Base-by-base conservation (phyloP, 108 stramenopile species). In the Nitzschia putrida region DNA sequence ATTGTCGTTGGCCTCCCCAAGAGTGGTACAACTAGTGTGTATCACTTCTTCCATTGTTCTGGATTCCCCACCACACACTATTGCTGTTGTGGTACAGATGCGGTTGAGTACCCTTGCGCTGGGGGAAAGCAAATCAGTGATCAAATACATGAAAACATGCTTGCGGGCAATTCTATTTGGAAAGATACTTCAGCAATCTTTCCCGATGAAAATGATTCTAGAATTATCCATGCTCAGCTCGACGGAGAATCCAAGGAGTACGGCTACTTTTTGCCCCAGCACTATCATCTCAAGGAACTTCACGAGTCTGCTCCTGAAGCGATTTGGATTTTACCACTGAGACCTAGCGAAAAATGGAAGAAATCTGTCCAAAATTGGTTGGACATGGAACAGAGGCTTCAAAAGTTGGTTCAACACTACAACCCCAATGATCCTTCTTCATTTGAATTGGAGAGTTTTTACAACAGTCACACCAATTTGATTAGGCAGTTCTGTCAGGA, bases 241-340 rank as follows among this genome's bases (percentile, higher is more conserved):
- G 76, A 77, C 47, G 76, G 76, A 34, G 76, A 77, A n/a, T 39
- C 41, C 18, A 68, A 61, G 39, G 43, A 45, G 22, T 18, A 25
- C n/a, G 41, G 51, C 2, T 72, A 78, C 65, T 78, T 78, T 67
- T 45, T 78, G 57, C 77, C 77, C 1, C 77, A 78, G 52, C 64
- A 71, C 42, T 78, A 64, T 67, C 53, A 67, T 23, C 29, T 78
- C 13, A 34, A 66, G 10, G 41, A 52, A 34, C 21, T 78, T 1
- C 65, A 78, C 25, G 21, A 39, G 21, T 66, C 61, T 14, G 55
- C 61, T 10, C 77, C 77, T 2, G 55, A 78, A 60, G 70, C 77
- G 2, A 66, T 72, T 29, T 78, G 63, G 49, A 67, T 78, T 44
- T 63, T 78, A 0, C 70, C 70, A 3, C 59, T 72, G 10, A 64